Conservation (phyloP, 2,329 filamentous ascomycete species). For the Huntiella moniliformis region DNA sequence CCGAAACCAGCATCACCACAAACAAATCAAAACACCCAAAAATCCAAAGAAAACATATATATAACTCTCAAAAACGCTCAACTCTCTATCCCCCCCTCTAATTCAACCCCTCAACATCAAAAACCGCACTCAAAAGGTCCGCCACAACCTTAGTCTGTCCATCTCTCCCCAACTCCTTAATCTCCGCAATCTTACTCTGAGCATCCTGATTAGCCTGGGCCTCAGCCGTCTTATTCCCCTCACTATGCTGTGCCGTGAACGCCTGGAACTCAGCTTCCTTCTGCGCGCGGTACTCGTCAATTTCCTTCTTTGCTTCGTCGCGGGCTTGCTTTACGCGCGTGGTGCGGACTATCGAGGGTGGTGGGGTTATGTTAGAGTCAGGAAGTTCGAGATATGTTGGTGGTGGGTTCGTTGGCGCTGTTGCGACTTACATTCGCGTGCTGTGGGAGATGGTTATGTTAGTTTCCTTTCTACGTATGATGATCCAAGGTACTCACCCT, state of each 20-base stretch:
- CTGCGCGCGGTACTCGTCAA: slow-evolving; percentile 71
- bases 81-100: background rate
- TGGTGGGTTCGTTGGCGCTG: background rate
- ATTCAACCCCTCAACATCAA: slow-evolving; percentile 55
- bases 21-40: too few relatives aligned
- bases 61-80: background rate
- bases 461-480: background rate
- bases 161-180: slow-evolving; percentile 62
- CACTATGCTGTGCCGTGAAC: slow-evolving; percentile 86
- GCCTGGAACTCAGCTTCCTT: slow-evolving; percentile 94
- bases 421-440: slow-evolving; percentile 60
- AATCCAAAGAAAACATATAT: slow-evolving; percentile 1
- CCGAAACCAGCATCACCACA: too few relatives aligned
- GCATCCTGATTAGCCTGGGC: slow-evolving; percentile 62
- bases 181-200: slow-evolving; percentile 64
- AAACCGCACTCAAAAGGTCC: slow-evolving; percentile 68
- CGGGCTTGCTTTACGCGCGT: slow-evolving; percentile 95
- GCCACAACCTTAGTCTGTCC: slow-evolving; percentile 62
- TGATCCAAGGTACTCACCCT: slow-evolving; percentile 41
- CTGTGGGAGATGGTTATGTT: slow-evolving; percentile 24
- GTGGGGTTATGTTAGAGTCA: background rate
- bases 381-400: too few relatives aligned
- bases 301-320: slow-evolving; percentile 92
- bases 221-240: slow-evolving; percentile 68
- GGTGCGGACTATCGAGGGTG: slow-evolving; percentile 40